Evolutionary conservation across 1,284 basidiomycete genomes (phyloP), one percentile per base, ranked within the genome.

Genomic region (Wallemia mellicola): DNA sequence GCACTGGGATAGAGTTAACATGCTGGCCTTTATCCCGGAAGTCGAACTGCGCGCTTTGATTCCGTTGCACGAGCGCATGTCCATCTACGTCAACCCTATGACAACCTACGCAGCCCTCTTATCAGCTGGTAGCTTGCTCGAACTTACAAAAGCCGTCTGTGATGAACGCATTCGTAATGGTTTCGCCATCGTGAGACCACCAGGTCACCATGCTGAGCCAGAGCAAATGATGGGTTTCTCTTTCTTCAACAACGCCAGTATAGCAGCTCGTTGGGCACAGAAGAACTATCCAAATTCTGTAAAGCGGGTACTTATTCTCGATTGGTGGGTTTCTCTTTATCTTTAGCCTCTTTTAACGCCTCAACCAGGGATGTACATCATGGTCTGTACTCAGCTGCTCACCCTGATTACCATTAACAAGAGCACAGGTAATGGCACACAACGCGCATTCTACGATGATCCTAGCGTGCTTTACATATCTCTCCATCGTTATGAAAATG

Each of bases 161-260:
- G 77, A 79, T 26, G 80, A 81, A 2, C 75, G 80, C 63, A 75
- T 96, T 30, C 77, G 81, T 64, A 96, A 92, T 67, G 77, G 86
- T 0, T 85, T 99, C 66, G 94, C 94, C 1, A 87, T 98, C 64
- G 87, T 98, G 30, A 79, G 94, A 25, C 94, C 94, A 11, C 94
- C 94, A 0, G 94, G 94, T 0, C 94, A 99, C 68, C 94, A 99
- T 66, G 92, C 94, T 22, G 94, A 99, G 70, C 94, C 94, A 1
- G 83, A 92, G 63, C 84, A 89, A 68, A 85, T 88, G 66, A 95
- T 95, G 86, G 94, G 94, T 0, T 99, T 99, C 71, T 98, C 94
- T 71, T 91, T 99, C 73, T 95, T 88, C 74, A 99, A 99, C 71
- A 99, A 99, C 66, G 91, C 94, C 24, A 84, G 92, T 1, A 83